Evolutionary conservation across 768 basidiomycete species (phyloP), one percentile per base, ranked within the genome.

Genomic region (Lentinula lateritia): DNA sequence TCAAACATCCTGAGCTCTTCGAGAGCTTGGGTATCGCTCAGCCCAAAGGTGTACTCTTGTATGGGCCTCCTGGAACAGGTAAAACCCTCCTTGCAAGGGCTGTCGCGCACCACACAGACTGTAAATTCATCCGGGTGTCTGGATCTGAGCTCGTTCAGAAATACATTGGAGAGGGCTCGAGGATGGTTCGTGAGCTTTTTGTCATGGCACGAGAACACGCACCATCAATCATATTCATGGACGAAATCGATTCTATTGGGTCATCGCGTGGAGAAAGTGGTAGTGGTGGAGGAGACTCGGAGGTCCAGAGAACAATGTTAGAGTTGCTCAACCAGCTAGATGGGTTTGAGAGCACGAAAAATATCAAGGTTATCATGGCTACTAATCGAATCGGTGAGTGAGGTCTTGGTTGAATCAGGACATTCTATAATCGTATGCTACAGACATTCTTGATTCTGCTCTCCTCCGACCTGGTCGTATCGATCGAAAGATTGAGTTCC

Each of bases 401-500:
- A 8, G 43, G 18, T 54, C 0, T 35, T 18, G 36, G 6, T 28
- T 43, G 20, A 9, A 32, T 34, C 35, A 28, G 8, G 18, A 35
- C 16, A 18, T 4, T 23, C 36, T 60, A 10, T 20, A 20, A 9
- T 41, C 10, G 41, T 41, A 7, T 23, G n/a, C 46, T 10, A 42
- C 64, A 85, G 89, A 91, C 67, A 91, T 91, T 64, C 78, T 91
- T 62, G 89, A 91, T 72, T 83, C 87, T 39, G 89, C 90, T 0
- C 73, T 91, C 23, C 77, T 91, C 7, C 83, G 89, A 46, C 88
- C 89, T 18, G 89, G 89, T 28, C 88, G 89, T 66, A 91, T 91
- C 60, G 89, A 91, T 74, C 79, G 90, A 45, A 98, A 98, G 78
- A 99, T 99, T 66, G 96, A 99, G 74, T 98, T 99, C 78, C 96